A percentile compares a stretch with the other conserved stretches of the same genome.
These are phyloP conservation scores for Aureobasidium melanogenum DNA, from an alignment of 2,329 filamentous ascomycete genomes.

Conservation along the genomic window DNA sequence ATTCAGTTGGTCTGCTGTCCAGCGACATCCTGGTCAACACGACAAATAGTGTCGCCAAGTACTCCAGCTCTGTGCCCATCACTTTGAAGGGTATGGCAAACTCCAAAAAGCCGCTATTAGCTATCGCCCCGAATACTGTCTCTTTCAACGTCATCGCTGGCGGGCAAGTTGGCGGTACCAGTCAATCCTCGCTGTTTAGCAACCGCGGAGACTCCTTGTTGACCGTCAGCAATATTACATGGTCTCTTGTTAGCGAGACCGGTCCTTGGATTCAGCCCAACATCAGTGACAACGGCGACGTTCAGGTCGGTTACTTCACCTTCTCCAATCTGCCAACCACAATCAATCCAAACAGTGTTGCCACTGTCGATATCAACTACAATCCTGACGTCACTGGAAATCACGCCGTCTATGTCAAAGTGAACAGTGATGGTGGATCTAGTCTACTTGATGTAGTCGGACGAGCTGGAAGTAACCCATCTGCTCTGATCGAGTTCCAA, in stretches of 20 bases:
- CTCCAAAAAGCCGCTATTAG: constrained; percentile 38
- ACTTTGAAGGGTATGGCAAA: constrained; percentile 42
- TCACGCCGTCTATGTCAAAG: constrained; percentile 41
- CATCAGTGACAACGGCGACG: constrained; percentile 23
- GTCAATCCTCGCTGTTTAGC: constrained; percentile 38
- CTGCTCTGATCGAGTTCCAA: constrained; percentile 48
- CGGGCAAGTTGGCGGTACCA: constrained; percentile 25
- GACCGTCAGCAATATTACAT: constrained; percentile 36
- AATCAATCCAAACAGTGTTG: constrained; percentile 33
- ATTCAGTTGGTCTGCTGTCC: constrained; percentile 40
- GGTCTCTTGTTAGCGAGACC: constrained; percentile 34
- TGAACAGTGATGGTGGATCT: constrained; percentile 44
- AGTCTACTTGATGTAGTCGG: constrained; percentile 41
- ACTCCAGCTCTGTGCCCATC: constrained; percentile 38
- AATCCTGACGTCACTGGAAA: constrained; percentile 39
- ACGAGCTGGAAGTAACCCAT: constrained; percentile 41
- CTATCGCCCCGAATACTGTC: constrained; percentile 40
- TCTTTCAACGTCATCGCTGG: constrained; percentile 44
- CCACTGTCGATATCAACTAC: constrained; percentile 40
- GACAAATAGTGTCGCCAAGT: constrained; percentile 39
- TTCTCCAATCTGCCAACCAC: constrained; percentile 39
- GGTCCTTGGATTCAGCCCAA: constrained; percentile 39
- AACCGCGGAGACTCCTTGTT: constrained; percentile 43
- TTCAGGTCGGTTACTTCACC: constrained; percentile 40
- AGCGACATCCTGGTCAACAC: constrained; percentile 42